phyloP scores from a whole-genome alignment of 192 early-diverging fungal genomes.

The Paraglomus brasilianum region DNA sequence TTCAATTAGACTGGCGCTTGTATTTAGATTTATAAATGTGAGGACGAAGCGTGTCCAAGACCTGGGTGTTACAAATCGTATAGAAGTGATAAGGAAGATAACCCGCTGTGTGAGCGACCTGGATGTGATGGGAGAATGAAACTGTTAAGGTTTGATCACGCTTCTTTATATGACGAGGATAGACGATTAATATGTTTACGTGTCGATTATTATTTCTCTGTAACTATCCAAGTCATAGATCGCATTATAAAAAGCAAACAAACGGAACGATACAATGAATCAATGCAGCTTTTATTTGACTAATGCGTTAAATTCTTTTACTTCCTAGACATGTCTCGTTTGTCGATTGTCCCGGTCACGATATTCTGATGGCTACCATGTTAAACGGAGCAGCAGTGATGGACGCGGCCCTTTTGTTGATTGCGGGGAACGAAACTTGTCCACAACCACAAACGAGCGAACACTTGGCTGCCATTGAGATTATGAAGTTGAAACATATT shows the following conservation, averaged over 20 bases:
- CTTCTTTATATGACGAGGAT: background rate
- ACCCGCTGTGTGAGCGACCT: conserved; percentile 83
- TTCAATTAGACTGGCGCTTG: background rate
- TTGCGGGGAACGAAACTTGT: conserved; percentile 98
- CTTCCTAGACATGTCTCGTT: conserved; percentile 87
- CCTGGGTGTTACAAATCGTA: conserved; percentile 95
- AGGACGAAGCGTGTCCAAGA: conserved; percentile 86
- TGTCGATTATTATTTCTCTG: background rate
- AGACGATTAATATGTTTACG: background rate
- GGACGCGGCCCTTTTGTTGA: conserved; percentile 96
- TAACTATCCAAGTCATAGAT: conserved; percentile 7
- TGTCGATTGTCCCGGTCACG: conserved; percentile 99
- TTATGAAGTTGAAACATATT: conserved; percentile 97
- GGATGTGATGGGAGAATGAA: conserved; percentile 86
- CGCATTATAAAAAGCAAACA: background rate
- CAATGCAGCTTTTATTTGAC: background rate
- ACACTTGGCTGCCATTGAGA: conserved; percentile 98
- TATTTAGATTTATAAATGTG: conserved; percentile 93
- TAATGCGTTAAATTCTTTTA: conserved; percentile 1
- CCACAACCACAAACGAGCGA: conserved; percentile 99
- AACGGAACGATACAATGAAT: background rate
- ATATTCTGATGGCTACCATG: conserved; percentile 99
- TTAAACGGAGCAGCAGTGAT: conserved; percentile 98
- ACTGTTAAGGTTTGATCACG: conserved; percentile 59
- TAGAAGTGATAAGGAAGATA: conserved; percentile 78